Evolutionary conservation across 164 flowering plant species (phyloP).

Genomic region (Umbilicus rupestris): DNA sequence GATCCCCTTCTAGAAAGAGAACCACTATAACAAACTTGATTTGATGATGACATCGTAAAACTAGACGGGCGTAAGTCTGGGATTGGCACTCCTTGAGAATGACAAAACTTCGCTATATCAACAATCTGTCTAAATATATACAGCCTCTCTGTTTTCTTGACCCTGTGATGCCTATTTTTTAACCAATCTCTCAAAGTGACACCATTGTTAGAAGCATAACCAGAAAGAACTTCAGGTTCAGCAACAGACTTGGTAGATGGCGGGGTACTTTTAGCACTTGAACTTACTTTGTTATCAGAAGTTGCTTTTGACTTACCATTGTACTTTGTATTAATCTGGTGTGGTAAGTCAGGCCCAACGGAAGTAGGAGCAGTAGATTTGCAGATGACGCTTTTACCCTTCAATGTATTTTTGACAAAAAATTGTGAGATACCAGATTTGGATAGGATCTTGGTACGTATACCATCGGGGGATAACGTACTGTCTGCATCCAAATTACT

Average conservation of each 20-base stretch:
- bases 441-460: conserved; percentile 57
- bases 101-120: conserved; percentile 50
- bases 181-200: conserved; percentile 67
- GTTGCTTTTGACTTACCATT: conserved; percentile 14
- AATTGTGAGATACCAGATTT: conserved; percentile 70
- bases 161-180: conserved; percentile 25
- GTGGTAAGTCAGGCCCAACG: conserved; percentile 16
- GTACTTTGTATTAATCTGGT: conserved; percentile 21
- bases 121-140: conserved; percentile 60
- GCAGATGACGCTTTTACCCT: conserved; percentile 57
- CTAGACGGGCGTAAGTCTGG: conserved; percentile 58
- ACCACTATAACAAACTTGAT: conserved; percentile 51
- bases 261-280: conserved; percentile 13
- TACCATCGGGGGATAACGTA: conserved; percentile 28
- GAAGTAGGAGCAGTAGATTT: conserved; percentile 28
- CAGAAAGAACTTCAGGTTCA: conserved; percentile 7
- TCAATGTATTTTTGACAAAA: conserved; percentile 56
- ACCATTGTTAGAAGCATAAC: conserved; percentile 25
- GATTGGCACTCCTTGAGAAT: conserved; percentile 53
- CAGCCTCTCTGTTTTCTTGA: conserved; percentile 43
- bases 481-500: conserved; percentile 16
- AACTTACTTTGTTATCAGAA: conserved; percentile 23
- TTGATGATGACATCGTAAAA: conserved; percentile 50
- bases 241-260: conserved; percentile 5
- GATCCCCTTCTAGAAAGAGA: conserved; percentile 21